These are phyloP conservation scores for Isoetes taiwanensis DNA, from an alignment of 75 land plant species.

Conservation along the genomic window DNA sequence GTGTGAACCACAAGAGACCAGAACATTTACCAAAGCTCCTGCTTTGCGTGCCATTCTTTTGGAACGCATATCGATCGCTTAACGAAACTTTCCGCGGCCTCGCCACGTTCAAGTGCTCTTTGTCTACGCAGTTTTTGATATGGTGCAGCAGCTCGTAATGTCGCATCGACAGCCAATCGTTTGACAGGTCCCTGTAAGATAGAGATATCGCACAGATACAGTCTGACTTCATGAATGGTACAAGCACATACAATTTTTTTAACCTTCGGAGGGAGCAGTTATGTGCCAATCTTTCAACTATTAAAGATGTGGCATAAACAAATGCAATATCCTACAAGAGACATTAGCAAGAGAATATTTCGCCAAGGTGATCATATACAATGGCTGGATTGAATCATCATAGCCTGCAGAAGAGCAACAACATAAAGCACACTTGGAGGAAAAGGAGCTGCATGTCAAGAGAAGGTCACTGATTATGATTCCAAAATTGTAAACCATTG, in stretches of 20 bases:
- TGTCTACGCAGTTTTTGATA: constrained; percentile 77
- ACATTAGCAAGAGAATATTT: constrained; percentile 82
- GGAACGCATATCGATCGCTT: constrained; percentile 87
- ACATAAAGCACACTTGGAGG: too few relatives aligned
- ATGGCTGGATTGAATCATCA: constrained; percentile 69
- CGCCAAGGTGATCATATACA: constrained; percentile 93
- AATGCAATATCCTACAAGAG: too few relatives aligned
- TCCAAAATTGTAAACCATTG: too few relatives aligned
- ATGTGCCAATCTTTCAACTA: too few relatives aligned
- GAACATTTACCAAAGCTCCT: constrained; percentile 66
- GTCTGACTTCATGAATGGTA: too few relatives aligned
- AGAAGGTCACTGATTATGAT: too few relatives aligned
- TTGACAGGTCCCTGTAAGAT: constrained; percentile 66
- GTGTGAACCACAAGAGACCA: too few relatives aligned
- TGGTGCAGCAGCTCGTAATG: constrained; percentile 96
- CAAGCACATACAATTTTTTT: too few relatives aligned
- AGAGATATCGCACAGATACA: too few relatives aligned
- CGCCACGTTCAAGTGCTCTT: constrained; percentile 36
- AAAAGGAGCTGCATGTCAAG: too few relatives aligned
- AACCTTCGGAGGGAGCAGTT: too few relatives aligned
- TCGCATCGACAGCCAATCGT: constrained; percentile 95
- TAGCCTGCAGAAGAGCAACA: constrained; percentile 31
- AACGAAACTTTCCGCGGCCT: constrained; percentile 62
- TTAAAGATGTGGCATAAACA: too few relatives aligned
- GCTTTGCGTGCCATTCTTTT: constrained; percentile 97